Evolutionary conservation across 179 eudicot genomes (phyloP).

Genomic region (Vitellaria paradoxa): DNA sequence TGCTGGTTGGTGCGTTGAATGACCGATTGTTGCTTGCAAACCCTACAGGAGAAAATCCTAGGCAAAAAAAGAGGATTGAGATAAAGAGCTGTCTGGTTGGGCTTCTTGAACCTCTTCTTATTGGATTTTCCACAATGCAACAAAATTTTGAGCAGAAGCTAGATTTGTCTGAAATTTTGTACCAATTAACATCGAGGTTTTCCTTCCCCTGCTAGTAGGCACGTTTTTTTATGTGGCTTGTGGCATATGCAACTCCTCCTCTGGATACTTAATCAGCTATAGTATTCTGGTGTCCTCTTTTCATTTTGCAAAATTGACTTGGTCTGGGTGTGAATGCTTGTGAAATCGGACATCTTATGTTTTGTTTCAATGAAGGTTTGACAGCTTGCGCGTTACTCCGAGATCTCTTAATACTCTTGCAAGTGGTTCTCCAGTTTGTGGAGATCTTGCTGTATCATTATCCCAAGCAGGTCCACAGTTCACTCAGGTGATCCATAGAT

Average conservation of each 20-base stretch:
- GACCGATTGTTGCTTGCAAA: slow-evolving; percentile 88
- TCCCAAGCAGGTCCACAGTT: slow-evolving; percentile 98
- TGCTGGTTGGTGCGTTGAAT: slow-evolving; percentile 88
- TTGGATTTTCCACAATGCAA: slow-evolving; percentile 92
- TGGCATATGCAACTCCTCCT: not conserved
- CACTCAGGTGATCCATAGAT: slow-evolving; percentile 64
- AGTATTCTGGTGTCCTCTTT: not conserved
- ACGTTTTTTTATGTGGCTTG: not conserved
- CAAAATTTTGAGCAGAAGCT: slow-evolving; percentile 94
- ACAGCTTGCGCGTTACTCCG: slow-evolving; percentile 91
- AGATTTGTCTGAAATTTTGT: slow-evolving; percentile 83
- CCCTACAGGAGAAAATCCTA: slow-evolving; percentile 85
- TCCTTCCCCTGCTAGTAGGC: slow-evolving; percentile 5
- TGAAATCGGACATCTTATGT: slow-evolving; percentile 20
- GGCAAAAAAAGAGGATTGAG: slow-evolving; percentile 85
- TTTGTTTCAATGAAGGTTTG: slow-evolving; percentile 63
- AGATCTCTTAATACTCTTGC: slow-evolving; percentile 96
- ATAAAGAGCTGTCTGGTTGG: slow-evolving; percentile 91
- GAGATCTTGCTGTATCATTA: slow-evolving; percentile 96
- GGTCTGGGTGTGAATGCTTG: not conserved
- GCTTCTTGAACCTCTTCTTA: slow-evolving; percentile 90
- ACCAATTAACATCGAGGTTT: slow-evolving; percentile 97
- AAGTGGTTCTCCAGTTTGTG: slow-evolving; percentile 96
- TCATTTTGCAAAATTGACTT: not conserved
- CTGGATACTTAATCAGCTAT: not conserved